Evolutionary conservation across 805 yeast species (phyloP).

Genomic region (Pichia exigua): DNA sequence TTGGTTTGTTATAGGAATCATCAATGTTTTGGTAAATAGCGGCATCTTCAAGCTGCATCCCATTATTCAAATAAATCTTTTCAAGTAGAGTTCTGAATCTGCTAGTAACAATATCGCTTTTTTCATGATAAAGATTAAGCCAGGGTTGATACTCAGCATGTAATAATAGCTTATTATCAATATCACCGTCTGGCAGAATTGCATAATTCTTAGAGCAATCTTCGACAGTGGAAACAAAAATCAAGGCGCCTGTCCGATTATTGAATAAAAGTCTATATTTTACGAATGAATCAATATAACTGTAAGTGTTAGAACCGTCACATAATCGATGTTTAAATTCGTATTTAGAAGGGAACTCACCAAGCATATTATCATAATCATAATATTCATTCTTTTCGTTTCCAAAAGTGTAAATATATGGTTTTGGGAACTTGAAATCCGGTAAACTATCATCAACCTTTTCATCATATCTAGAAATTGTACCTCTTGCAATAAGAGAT

Average conservation of each 20-base stretch:
- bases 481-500: neutral
- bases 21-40: neutral
- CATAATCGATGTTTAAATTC: neutral
- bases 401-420: neutral
- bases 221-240: neutral
- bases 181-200: neutral
- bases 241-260: neutral
- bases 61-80: neutral
- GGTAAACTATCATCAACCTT: neutral
- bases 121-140: neutral
- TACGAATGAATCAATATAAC: neutral
- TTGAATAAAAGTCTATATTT: neutral
- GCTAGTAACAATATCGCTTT: neutral
- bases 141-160: neutral
- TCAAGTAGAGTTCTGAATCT: neutral
- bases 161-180: neutral
- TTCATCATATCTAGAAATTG: neutral
- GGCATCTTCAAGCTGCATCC: neutral
- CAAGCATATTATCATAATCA: too few relatives aligned
- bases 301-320: neutral
- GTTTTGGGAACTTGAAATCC: neutral
- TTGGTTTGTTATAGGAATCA: neutral
- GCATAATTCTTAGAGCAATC: neutral
- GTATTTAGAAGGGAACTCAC: neutral
- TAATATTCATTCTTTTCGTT: neutral